Base-by-base conservation (phyloP, 2,329 filamentous ascomycete species). In the Onygenales sp. region DNA sequence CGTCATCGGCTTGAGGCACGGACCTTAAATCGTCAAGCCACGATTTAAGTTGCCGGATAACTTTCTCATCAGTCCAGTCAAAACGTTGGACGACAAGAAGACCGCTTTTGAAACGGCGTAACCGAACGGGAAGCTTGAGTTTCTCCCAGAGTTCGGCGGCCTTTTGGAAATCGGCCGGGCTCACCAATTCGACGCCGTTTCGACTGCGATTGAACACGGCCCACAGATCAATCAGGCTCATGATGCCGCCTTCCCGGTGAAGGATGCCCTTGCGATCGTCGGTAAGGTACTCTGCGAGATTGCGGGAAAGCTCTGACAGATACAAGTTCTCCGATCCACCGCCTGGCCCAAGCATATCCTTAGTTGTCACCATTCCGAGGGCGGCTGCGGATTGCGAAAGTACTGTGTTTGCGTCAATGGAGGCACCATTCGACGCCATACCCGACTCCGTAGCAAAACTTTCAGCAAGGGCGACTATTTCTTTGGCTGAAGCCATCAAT, bases 401-500 rank as follows among this genome's bases (percentile, higher is more conserved):
- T 2, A 95, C 75, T 7, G 82, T 83, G 60, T 80, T 87, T 9
- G 88, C 83, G 67, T 93, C 88, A 0, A 81, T 78, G 5, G 78
- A 82, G 11, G 75, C 78, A 21, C 79, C 81, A 17, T 75, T 72
- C 54, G 71, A 69, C 8, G 77, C 74, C 56, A 80, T 81, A 2
- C 76, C 75, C 0, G 77, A 75, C 63, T 91, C 86, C 10, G 82
- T 77, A 1, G 89, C 84, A 61, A 97, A 92, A 13, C 84, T 84
- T 69, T 97, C 92, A 0, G 93, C 93, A 42, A 98, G 83, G 4
- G 90, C 89, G 49, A 97, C 86, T 48, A 98, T 89, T 66, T 98
- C 89, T 66, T 97, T 96, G 4, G 93, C 93, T 3, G 92, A 96
- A 2, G 91, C 89, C 92, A 97, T 98, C 39, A 98, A 77, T 3